Percentiles rank a stretch among this genome's conserved stretches.
Conservation (phyloP, 208 protist genomes). For the Acanthamoeba culbertsoni region DNA sequence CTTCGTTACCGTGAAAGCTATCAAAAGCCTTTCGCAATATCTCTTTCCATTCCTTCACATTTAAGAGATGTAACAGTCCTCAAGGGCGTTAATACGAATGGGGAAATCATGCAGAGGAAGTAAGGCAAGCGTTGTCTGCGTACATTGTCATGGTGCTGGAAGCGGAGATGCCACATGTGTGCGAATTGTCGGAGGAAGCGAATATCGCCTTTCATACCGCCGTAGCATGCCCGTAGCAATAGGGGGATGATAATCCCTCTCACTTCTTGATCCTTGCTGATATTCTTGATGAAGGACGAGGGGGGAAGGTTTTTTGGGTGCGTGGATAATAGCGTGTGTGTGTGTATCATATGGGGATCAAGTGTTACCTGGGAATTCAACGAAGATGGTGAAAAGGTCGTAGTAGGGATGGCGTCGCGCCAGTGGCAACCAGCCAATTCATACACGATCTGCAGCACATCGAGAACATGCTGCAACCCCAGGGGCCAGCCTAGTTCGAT, state of each 20-base stretch:
- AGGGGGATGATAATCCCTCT: not conserved
- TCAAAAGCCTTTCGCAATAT: not conserved
- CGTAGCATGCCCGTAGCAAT: slow-evolving; percentile 19
- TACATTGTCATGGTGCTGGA: not conserved
- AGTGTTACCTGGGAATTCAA: too few species aligned
- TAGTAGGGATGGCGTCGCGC: not conserved
- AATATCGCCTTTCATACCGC: slow-evolving; percentile 41
- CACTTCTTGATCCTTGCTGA: not conserved
- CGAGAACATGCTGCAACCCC: not conserved
- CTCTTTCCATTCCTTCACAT: not conserved
- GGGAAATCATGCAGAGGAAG: too few species aligned
- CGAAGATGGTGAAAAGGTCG: too few species aligned
- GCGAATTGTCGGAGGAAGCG: not conserved
- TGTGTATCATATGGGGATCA: not conserved
- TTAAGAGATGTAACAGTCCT: not conserved
- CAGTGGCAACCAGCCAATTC: not conserved
- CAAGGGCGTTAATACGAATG: too few species aligned
- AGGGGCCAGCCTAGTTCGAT: not conserved
- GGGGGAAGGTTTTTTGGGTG: not conserved
- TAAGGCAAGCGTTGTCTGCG: not conserved
- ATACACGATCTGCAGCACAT: not conserved
- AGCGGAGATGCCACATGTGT: not conserved
- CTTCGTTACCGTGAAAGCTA: not conserved
- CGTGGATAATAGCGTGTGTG: not conserved
- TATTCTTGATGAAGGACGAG: not conserved